Evolutionary conservation across 768 basidiomycete genomes (phyloP).

Genomic region (Udeniomyces megalosporus): DNA sequence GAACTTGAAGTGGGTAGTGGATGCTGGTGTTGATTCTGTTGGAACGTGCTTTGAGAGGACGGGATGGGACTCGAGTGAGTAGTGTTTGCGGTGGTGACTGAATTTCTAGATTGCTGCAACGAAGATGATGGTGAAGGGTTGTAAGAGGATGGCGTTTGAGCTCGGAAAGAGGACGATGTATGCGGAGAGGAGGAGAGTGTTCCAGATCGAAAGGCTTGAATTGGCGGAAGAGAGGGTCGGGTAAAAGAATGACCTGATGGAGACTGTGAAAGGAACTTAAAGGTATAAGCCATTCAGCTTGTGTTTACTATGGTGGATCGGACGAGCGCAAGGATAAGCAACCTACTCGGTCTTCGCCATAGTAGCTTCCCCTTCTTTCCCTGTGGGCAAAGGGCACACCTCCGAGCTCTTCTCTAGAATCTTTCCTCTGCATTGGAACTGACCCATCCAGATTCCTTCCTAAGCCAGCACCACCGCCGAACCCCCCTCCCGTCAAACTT

Average conservation of each 20-base stretch:
- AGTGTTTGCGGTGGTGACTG: not conserved
- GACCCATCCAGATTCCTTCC: not conserved
- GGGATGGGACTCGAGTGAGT: not conserved
- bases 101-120: not conserved
- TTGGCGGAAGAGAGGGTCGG: not conserved
- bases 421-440: not conserved
- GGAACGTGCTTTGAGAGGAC: not conserved
- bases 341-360: constrained; percentile 1
- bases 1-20: no score
- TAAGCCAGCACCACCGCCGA: not conserved
- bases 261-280: not conserved
- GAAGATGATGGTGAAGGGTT: not conserved
- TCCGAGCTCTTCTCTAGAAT: not conserved
- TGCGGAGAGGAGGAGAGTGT: constrained; percentile 3
- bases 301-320: not conserved
- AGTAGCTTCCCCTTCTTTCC: not conserved
- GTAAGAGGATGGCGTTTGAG: not conserved
- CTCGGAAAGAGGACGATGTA: not conserved
- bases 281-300: not conserved
- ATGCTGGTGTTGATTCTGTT: not conserved
- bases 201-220: constrained; percentile 2
- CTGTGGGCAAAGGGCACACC: not conserved
- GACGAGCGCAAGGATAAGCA: not conserved
- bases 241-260: not conserved
- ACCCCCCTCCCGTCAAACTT: not conserved